Percentiles rank a stretch among this genome's conserved stretches.
Conservation (phyloP, 1,284 basidiomycete species). For the Apiotrichum domesticum region DNA sequence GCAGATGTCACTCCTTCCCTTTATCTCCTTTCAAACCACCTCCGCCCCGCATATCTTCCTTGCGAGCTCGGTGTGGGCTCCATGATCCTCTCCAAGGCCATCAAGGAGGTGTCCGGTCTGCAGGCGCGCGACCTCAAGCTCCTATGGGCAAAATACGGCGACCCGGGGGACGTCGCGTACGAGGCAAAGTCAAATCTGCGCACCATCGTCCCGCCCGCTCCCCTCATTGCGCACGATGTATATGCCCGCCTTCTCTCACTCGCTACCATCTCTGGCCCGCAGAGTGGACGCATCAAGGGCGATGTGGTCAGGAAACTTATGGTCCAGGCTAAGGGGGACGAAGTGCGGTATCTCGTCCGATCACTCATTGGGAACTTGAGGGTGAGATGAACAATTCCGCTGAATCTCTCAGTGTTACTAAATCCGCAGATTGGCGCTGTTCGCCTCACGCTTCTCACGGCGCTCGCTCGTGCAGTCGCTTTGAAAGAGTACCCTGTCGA, state of each 20-base stretch:
- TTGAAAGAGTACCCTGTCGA: constrained; percentile 49
- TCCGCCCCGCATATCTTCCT: constrained; percentile 68
- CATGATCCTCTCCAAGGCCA: constrained; percentile 69
- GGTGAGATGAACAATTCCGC: constrained; percentile 47
- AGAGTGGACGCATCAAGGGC: constrained; percentile 69
- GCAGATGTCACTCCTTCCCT: constrained; percentile 68
- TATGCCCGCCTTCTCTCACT: constrained; percentile 63
- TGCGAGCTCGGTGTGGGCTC: constrained; percentile 71
- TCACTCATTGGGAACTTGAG: constrained; percentile 76
- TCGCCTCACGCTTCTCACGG: constrained; percentile 69
- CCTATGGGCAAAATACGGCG: constrained; percentile 54
- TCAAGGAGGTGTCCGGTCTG: constrained; percentile 76
- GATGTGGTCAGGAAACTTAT: constrained; percentile 74
- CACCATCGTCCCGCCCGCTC: constrained; percentile 66
- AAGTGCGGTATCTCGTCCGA: constrained; percentile 74
- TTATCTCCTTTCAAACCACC: constrained; percentile 83
- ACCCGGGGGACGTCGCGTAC: constrained; percentile 75
- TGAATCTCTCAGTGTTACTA: constrained; percentile 53
- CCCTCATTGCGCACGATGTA: constrained; percentile 60
- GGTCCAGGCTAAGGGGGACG: constrained; percentile 77
- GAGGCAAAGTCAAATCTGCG: constrained; percentile 71
- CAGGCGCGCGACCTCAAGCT: constrained; percentile 61
- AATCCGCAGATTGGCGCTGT: constrained; percentile 70
- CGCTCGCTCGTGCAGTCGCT: constrained; percentile 73
- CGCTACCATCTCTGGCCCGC: constrained; percentile 61